Evolutionary conservation across 2,329 filamentous ascomycete genomes (phyloP), one percentile per base, ranked within the genome.

Genomic region (Metarhizium album): DNA sequence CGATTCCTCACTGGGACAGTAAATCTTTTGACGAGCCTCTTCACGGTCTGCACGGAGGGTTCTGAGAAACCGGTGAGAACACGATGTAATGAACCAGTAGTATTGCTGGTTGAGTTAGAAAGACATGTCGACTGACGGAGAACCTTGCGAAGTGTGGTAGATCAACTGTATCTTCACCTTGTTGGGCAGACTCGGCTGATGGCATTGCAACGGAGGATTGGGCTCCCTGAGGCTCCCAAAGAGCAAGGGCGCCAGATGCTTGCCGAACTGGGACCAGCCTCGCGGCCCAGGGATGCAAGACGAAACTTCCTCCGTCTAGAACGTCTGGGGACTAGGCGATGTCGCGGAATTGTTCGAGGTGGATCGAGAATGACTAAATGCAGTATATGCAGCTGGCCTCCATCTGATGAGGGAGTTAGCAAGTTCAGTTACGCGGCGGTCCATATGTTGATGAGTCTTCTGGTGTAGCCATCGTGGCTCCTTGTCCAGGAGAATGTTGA

Each of bases 381-480:
- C 42, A 3, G 48, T 29, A 20, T 43, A n/a, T 13, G 42, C 33
- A n/a, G 51, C 47, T 5, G 37, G 43, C 4, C 16, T 11, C 3
- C 56, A 23, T 24, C 71, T 62, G 6, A 62, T 65, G 4, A 68
- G 65, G 23, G 73, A 73, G 18, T 64, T 63, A 18, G 66, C 61
- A 3, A 76, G 64, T 53, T 70, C 67, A n/a, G 63, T 64, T 47
- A 80, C 68, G 27, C 76, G 75, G 31, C 70, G 69, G 43, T 66
- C 65, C 71, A 79, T 78, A 48, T 81, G 77, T 18, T 70, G 67
- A 11, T 71, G 66, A 35, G 67, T 71, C 53, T 70, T 72, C 1
- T 78, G 77, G 20, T 76, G 73, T 47, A 81, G 67, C 70, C 78
- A 80, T 59, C 78, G 71, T 29, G 78, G 75, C 37, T 82, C 75